Percentiles rank a stretch among this genome's conserved stretches.
Evolutionary conservation across 306 rosid species (phyloP).

Genomic region (Cercis canadensis): DNA sequence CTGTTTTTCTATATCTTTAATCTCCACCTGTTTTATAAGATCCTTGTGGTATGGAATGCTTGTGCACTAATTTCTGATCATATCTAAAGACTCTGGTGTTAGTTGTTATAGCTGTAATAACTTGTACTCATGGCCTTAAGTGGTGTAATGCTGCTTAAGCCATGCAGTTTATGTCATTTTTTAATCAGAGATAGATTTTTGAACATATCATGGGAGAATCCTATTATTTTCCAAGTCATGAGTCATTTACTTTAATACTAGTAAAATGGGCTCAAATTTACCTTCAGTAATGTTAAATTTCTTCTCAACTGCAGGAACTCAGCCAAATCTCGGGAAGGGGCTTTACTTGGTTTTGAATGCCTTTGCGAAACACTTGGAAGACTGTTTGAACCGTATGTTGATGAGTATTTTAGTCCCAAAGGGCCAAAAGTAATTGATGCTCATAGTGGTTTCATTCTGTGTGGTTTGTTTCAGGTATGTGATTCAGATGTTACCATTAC

Average conservation of each 20-base stretch:
- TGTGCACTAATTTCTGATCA: background rate
- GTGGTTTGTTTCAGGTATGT: slow-evolving; percentile 72
- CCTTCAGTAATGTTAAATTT: slow-evolving; percentile 2
- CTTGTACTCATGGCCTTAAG: background rate
- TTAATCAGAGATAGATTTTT: background rate
- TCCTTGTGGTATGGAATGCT: background rate
- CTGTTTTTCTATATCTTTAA: background rate
- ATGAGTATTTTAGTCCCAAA: slow-evolving; percentile 18
- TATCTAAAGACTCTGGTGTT: background rate
- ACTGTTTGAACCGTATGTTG: slow-evolving; percentile 89
- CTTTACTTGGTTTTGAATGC: slow-evolving; percentile 83
- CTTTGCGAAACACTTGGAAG: slow-evolving; percentile 95
- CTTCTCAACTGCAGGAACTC: slow-evolving; percentile 71
- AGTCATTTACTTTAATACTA: slow-evolving; percentile 1
- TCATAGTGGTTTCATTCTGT: slow-evolving; percentile 10
- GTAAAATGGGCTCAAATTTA: no score
- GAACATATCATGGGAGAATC: background rate
- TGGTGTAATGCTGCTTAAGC: background rate
- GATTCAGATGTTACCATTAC: slow-evolving; percentile 89
- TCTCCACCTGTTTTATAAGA: background rate
- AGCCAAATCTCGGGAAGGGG: slow-evolving; percentile 94
- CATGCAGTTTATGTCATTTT: background rate
- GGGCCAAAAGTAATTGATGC: slow-evolving; percentile 16
- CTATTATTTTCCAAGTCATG: background rate
- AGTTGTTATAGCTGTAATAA: no score